Conservation (phyloP, 1,284 basidiomycete species). For the Sanghuangporus baumii region DNA sequence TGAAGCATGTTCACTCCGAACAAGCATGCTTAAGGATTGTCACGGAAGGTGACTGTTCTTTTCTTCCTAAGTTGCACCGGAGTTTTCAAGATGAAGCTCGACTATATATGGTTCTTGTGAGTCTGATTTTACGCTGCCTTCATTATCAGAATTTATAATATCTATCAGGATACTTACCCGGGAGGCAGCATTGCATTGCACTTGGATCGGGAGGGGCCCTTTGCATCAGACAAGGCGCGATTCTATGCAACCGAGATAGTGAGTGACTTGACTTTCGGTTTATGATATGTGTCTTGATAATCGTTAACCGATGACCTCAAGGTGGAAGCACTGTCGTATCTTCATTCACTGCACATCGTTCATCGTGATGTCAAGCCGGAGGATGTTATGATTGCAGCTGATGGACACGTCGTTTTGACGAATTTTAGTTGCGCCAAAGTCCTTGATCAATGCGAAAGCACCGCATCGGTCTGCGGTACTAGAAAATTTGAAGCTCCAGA, state of each 20-base stretch:
- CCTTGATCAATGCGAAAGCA: constrained; percentile 21
- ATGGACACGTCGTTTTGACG: constrained; percentile 64
- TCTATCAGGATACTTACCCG: constrained; percentile 42
- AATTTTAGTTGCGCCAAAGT: constrained; percentile 54
- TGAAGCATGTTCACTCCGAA: constrained; percentile 49
- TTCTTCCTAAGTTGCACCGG: constrained; percentile 57
- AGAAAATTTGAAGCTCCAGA: constrained; percentile 67
- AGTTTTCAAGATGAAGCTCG: constrained; percentile 61
- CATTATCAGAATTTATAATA: too few relatives aligned
- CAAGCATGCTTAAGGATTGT: constrained; percentile 57
- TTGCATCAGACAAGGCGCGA: constrained; percentile 49
- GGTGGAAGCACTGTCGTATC: constrained; percentile 53
- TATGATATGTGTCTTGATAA: neutral
- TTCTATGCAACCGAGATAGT: constrained; percentile 70
- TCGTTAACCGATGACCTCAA: constrained; percentile 16
- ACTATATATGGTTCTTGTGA: constrained; percentile 52
- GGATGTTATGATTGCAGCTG: constrained; percentile 56
- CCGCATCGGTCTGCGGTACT: constrained; percentile 27
- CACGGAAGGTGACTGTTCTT: constrained; percentile 44
- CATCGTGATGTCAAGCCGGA: constrained; percentile 54
- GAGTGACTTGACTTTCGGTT: neutral
- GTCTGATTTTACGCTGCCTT: constrained; percentile 7
- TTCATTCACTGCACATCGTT: constrained; percentile 47
- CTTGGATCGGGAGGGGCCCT: constrained; percentile 49
- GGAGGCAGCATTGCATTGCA: constrained; percentile 58